A percentile compares a stretch with the other conserved stretches of the same genome.
phyloP scores from a whole-genome alignment of 2,329 filamentous ascomycete species.

The Plenodomus biglobosus region DNA sequence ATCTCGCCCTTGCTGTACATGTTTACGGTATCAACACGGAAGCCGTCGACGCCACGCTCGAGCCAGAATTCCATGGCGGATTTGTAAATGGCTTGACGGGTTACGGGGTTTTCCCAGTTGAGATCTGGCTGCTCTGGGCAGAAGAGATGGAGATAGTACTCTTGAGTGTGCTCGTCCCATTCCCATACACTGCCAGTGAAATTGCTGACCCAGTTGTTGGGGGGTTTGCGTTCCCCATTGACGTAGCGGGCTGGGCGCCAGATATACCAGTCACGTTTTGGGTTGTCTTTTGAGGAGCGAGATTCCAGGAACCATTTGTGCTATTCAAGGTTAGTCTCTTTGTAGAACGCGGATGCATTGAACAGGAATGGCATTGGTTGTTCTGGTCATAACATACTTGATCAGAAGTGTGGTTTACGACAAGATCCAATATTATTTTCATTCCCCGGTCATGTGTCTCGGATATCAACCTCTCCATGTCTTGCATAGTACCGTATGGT shows the following conservation, averaged over 20 bases:
- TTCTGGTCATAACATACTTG: constrained; percentile 20
- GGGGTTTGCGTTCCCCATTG: constrained; percentile 65
- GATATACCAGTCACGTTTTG: constrained; percentile 60
- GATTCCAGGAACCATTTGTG: constrained; percentile 63
- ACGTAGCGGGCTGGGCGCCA: constrained; percentile 52
- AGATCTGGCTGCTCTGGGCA: constrained; percentile 76
- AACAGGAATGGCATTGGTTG: not conserved
- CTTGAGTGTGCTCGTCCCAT: constrained; percentile 68
- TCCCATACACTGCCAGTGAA: constrained; percentile 66
- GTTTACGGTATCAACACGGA: constrained; percentile 46
- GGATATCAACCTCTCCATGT: constrained; percentile 43
- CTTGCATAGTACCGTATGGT: constrained; percentile 45
- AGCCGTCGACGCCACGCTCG: constrained; percentile 62
- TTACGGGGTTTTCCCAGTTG: constrained; percentile 77
- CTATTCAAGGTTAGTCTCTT: constrained; percentile 18
- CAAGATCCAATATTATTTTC: constrained; percentile 45
- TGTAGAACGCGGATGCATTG: not conserved
- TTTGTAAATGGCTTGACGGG: constrained; percentile 69
- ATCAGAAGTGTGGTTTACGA: constrained; percentile 46
- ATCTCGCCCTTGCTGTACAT: constrained; percentile 43
- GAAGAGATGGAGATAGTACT: constrained; percentile 79
- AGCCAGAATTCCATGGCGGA: constrained; percentile 77
- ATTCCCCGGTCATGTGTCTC: constrained; percentile 42
- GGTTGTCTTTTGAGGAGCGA: constrained; percentile 51
- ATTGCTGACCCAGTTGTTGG: constrained; percentile 73